These are phyloP conservation scores for Carnegiea gigantea DNA, from an alignment of 179 eudicot species.

Conservation along the genomic window DNA sequence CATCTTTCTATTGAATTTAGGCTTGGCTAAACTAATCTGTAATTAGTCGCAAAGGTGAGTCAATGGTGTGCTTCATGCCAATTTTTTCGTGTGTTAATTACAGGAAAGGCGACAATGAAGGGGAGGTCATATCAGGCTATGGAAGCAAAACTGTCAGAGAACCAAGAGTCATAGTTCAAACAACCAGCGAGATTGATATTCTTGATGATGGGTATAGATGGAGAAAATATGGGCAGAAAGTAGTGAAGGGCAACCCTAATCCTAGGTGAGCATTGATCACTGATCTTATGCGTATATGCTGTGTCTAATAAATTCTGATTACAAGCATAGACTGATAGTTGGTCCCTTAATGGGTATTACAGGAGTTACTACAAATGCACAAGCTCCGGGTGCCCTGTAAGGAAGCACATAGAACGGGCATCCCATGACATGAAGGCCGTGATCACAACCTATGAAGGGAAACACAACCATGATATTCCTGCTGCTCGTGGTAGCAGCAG, in stretches of 20 bases:
- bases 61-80: constrained; percentile 7
- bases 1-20: neutral
- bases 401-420: constrained; percentile 92
- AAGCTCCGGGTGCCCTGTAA: constrained; percentile 61
- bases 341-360: neutral
- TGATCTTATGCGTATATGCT: neutral
- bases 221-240: constrained; percentile 97
- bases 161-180: constrained; percentile 83
- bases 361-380: constrained; percentile 95
- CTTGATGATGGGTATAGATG: constrained; percentile 90
- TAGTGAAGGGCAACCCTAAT: constrained; percentile 92
- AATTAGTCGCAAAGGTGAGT: neutral
- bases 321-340: constrained; percentile 9
- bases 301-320: neutral
- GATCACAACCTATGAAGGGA: constrained; percentile 90
- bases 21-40: neutral
- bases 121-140: constrained; percentile 57
- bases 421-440: constrained; percentile 72
- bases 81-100: neutral
- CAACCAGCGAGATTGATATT: constrained; percentile 83
- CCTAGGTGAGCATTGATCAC: constrained; percentile 51
- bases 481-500: constrained; percentile 74
- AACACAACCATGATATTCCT: constrained; percentile 91
- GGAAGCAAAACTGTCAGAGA: constrained; percentile 76
- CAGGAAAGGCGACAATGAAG: constrained; percentile 81